Evolutionary conservation across 2,329 filamentous ascomycete genomes (phyloP), one percentile per base, ranked within the genome.

Genomic region (Cercospora beticola): DNA sequence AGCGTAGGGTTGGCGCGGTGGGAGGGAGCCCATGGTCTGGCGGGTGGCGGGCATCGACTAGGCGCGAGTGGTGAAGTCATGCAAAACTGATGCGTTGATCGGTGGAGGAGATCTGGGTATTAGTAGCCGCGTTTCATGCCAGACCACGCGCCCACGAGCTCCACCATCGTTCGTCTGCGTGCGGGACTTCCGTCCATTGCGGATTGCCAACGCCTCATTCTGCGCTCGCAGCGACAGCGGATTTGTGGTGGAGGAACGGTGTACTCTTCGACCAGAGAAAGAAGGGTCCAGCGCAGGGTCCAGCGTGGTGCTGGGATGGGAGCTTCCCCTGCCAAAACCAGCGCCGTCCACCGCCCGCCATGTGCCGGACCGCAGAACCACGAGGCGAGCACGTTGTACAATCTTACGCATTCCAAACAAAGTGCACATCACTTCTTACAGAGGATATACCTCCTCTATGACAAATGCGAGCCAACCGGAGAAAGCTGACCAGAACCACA

Each of bases 51-150:
- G 26, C 31, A 21, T 59, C 21, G 54, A 18, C 62, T 46, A 21
- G 52, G 18, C 33, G 18, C 33, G 36, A 58, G 52, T 58, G 30
- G 54, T 65, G 62, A 59, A 59, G 62, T 64, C 62, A 64, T 64
- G 49, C 52, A 63, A 10, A 16, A 21, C 4, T 8, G 56, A 59
- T 28, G 31, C 28, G 31, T 28, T 10, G 30, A 59, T 18, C 31
- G 2, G 56, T 9, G 31, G n/a, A 30, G 28, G 14, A 10, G 16
- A 3, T 14, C 23, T 56, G 56, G 9, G 30, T 59, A 59, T 59
- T 31, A 59, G 56, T 59, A 31, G 56, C 30, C 56, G 56, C n/a
- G 56, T 31, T 36, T 59, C 26, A 18, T 1, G 0, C 3, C 49
- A 23, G 2, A 54, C 18, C 10, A 43, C 36, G 36, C 49, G 49